phyloP scores from a whole-genome alignment of 2,329 filamentous ascomycete species.

The Microcyclospora pomicola region DNA sequence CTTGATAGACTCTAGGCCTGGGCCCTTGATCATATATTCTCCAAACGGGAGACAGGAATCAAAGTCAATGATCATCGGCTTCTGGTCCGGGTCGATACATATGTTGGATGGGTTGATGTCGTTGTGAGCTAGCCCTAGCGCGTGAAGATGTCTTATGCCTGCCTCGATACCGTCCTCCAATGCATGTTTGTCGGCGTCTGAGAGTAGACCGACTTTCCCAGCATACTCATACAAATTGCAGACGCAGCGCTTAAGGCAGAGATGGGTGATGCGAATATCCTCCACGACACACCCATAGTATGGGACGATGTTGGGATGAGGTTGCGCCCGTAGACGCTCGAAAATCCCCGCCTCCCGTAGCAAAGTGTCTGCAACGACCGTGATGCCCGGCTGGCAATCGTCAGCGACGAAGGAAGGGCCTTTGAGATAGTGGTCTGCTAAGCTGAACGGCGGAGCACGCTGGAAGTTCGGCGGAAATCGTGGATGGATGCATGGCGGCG shows the following conservation, averaged over 20 bases:
- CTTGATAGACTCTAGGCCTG: too few species aligned
- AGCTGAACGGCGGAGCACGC: conserved; percentile 7
- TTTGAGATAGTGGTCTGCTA: conserved; percentile 18
- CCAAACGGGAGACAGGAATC: conserved; percentile 18
- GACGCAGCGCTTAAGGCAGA: conserved; percentile 17
- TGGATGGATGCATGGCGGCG: conserved; percentile 15
- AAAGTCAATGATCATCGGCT: conserved; percentile 20
- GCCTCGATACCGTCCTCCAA: too few species aligned
- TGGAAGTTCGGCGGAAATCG: conserved; percentile 9
- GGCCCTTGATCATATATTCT: too few species aligned
- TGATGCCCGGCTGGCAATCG: conserved; percentile 14
- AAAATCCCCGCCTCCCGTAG: conserved; percentile 15
- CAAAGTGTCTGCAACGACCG: conserved; percentile 19
- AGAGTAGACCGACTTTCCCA: too few species aligned
- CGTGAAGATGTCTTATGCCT: conserved; percentile 18
- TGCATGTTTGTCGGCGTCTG: too few species aligned
- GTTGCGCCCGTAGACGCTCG: conserved; percentile 13
- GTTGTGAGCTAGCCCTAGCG: conserved; percentile 21
- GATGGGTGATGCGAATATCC: conserved; percentile 15
- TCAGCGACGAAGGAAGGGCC: conserved; percentile 18
- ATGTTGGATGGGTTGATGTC: conserved; percentile 23
- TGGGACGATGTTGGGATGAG: conserved; percentile 18
- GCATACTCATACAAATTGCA: too few species aligned
- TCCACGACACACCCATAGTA: conserved; percentile 19
- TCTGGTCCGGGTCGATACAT: conserved; percentile 15